These are phyloP conservation scores for Rhodotorula taiwanensis DNA, from an alignment of 768 basidiomycete genomes.

Conservation along the genomic window DNA sequence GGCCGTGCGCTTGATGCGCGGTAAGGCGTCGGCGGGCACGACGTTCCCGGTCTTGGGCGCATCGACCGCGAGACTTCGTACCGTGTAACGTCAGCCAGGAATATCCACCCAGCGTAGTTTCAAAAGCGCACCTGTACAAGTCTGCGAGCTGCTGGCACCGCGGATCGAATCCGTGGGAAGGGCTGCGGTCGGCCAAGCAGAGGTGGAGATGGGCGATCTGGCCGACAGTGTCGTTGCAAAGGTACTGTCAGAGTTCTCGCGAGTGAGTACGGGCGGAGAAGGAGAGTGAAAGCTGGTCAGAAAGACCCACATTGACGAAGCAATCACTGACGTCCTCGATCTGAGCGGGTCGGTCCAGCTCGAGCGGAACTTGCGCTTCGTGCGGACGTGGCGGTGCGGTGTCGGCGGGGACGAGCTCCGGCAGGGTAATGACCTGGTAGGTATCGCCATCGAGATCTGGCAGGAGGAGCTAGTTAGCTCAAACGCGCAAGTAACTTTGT, in stretches of 20 bases:
- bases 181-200: constrained; percentile 5
- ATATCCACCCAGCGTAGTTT: not conserved
- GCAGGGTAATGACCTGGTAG: constrained; percentile 14
- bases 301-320: not conserved
- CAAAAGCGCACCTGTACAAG: not conserved
- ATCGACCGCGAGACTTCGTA: constrained; percentile 7
- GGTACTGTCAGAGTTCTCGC: not conserved
- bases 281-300: not conserved
- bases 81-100: not conserved
- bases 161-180: not conserved
- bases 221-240: constrained; percentile 11
- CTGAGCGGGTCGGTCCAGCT: not conserved
- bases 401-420: constrained; percentile 1
- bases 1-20: not conserved
- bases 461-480: not conserved
- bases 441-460: constrained; percentile 24
- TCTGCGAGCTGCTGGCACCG: constrained; percentile 15
- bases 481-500: no score
- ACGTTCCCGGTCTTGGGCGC: constrained; percentile 20
- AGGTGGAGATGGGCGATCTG: constrained; percentile 15
- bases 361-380: not conserved
- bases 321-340: constrained; percentile 10
- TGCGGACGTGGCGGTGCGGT: constrained; percentile 1
- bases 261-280: constrained; percentile 3
- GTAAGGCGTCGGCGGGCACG: not conserved